These are phyloP conservation scores for Sporothrix inflata DNA, from an alignment of 2,329 filamentous ascomycete species.

Conservation along the genomic window DNA sequence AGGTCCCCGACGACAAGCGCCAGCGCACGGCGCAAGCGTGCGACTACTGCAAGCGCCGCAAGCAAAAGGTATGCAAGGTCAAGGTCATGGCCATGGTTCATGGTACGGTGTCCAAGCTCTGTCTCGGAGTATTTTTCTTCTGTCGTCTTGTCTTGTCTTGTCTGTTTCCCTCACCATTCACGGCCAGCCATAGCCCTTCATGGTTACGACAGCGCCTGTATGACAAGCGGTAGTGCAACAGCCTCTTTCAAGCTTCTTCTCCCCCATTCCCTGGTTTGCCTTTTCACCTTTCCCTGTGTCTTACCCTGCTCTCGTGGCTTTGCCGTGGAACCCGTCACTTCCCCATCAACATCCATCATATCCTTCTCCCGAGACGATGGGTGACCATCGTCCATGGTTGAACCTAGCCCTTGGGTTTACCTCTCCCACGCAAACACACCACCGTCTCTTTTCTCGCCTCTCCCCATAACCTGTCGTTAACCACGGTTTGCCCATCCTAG, in stretches of 20 bases:
- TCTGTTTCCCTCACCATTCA: background rate
- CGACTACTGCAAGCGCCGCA: slow-evolving; percentile 66
- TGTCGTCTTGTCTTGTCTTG: background rate
- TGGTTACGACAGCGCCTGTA: background rate
- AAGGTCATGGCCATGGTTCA: background rate
- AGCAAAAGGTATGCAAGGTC: slow-evolving; percentile 62
- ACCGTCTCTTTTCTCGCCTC: background rate
- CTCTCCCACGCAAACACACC: background rate
- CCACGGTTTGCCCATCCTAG: slow-evolving; percentile 41
- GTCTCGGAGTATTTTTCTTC: background rate
- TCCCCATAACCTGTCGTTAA: background rate
- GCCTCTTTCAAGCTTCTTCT: background rate
- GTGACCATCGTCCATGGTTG: background rate
- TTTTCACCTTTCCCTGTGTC: background rate
- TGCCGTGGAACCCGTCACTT: background rate
- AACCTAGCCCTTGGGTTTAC: background rate
- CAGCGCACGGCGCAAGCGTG: slow-evolving; percentile 67
- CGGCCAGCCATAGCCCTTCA: background rate
- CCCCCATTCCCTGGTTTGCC: background rate
- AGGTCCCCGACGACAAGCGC: slow-evolving; percentile 61
- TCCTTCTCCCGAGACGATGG: too few species aligned
- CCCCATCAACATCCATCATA: background rate
- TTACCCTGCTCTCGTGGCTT: background rate
- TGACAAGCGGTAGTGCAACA: slow-evolving; percentile 17
- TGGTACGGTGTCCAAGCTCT: background rate